Evolutionary conservation across 768 basidiomycete genomes (phyloP), one percentile per base, ranked within the genome.

Genomic region (Ramaria sp.): DNA sequence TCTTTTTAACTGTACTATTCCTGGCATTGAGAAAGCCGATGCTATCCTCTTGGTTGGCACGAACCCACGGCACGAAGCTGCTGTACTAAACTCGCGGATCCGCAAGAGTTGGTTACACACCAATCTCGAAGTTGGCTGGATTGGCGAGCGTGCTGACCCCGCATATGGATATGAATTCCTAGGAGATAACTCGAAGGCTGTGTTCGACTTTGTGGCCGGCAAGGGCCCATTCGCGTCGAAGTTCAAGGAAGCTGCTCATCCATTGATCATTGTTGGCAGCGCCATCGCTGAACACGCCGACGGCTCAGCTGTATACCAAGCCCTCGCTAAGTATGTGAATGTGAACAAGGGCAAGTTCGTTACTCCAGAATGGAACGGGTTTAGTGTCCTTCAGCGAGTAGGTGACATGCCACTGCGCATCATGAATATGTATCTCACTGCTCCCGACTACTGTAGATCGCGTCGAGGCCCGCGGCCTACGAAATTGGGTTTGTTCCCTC

Each of bases 71-170:
- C 94, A 97, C 67, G 96, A 99, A 70, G 96, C 93, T 4, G 88
- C 96, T 20, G 94, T 97, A 55, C 77, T 98, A 62, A 99, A 98
- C 77, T 92, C 94, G 24, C 90, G 96, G 60, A 91, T 99, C 64
- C 82, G 96, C 63, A 94, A 92, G 77, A 86, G 83, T 64, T 99
- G 91, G 89, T 68, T 99, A 62, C 86, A 94, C 66, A 84, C 83
- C 6, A 79, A 82, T 47, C 77, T 94, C 33, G 90, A 97, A 64
- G 78, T 96, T 34, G 96, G 88, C 41, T 70, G 95, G 34, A 83
- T 99, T 58, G 96, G 96, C 30, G 88, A 95, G 69, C 80, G 87
- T 31, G 91, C 83, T 20, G 92, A 96, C 66, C 91, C 88, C 17
- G 82, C 90, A 3, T 97, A 97, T 65, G 90, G 89, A 22, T 98